phyloP scores from a whole-genome alignment of 306 rosid species.

The Myrica gale region DNA sequence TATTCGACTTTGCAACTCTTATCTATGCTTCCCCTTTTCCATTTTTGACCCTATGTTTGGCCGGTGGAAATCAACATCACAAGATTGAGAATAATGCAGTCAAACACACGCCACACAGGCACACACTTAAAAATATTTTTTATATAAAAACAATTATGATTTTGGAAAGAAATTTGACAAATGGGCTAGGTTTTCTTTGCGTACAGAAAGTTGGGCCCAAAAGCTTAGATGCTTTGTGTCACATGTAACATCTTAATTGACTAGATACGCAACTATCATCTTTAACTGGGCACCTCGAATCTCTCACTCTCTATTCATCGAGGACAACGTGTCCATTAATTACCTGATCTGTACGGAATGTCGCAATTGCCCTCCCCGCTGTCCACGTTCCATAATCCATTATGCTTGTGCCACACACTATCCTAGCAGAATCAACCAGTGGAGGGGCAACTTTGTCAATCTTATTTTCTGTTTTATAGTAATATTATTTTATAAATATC shows the following conservation, averaged over 20 bases:
- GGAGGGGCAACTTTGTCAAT: not conserved
- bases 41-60: not conserved
- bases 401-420: not conserved
- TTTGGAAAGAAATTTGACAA: too few relatives aligned
- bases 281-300: conserved; percentile 28
- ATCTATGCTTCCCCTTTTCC: not conserved
- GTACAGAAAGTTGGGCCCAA: not conserved
- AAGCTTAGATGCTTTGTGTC: not conserved
- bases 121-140: too few relatives aligned
- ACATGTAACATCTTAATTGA: conserved; percentile 17
- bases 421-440: conserved; percentile 6
- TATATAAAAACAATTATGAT: too few relatives aligned
- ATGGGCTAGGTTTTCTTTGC: too few relatives aligned
- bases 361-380: not conserved
- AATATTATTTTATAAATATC: too few relatives aligned
- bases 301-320: conserved; percentile 22
- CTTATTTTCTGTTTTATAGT: too few relatives aligned
- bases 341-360: not conserved
- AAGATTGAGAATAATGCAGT: not conserved
- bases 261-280: not conserved
- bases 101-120: not conserved
- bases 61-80: not conserved
- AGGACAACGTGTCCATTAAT: conserved; percentile 21
- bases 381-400: not conserved
- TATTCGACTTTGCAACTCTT: not conserved